Evolutionary conservation across 2,329 filamentous ascomycete species (phyloP), one percentile per base, ranked within the genome.

Genomic region (Fusarium neocosmosporiellum): DNA sequence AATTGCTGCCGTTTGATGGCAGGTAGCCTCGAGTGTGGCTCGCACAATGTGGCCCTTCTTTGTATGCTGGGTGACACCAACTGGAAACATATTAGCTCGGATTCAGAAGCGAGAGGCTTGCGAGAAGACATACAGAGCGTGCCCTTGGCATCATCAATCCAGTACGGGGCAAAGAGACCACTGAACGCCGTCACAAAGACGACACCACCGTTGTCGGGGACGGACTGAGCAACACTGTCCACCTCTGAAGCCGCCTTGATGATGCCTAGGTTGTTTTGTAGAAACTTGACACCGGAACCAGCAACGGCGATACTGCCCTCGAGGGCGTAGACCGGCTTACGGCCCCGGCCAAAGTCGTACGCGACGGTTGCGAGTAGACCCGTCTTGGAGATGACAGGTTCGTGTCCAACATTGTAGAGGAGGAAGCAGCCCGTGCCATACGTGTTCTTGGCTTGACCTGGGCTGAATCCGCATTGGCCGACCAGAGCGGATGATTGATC

Each of bases 1-100:
- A 77, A 98, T 97, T 24, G 95, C 95, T 77, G 95, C 95, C 27
- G 94, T 97, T 83, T 98, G 95, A 86, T 94, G 97, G 84, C 95
- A 97, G 39, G 94, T 95, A 6, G 95, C 94, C 83, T 98, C 95
- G 61, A 98, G 89, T 0, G 95, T 97, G 37, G 95, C 95, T 69
- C 95, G 92, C 50, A 94, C 94, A 76, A 98, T 94, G 81, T 98
- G 95, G 18, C 94, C 94, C 76, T 91, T 91, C 79, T 94, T 88
- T 0, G 95, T 98, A 83, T 95, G 92, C 76, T 95, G 92, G 0
- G 94, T 96, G 72, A 97, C 92, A 55, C 94, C 94, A 77, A 96
- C 90, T 90, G n/a, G 16, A n/a, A 53, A 20, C 46, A 70, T 54
- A 43, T 66, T 64, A 54, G 34, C 27, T 34, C 33, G 16, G 14